Base-by-base conservation (phyloP, 768 basidiomycete species). In the Macrolepiota dolichaula region DNA sequence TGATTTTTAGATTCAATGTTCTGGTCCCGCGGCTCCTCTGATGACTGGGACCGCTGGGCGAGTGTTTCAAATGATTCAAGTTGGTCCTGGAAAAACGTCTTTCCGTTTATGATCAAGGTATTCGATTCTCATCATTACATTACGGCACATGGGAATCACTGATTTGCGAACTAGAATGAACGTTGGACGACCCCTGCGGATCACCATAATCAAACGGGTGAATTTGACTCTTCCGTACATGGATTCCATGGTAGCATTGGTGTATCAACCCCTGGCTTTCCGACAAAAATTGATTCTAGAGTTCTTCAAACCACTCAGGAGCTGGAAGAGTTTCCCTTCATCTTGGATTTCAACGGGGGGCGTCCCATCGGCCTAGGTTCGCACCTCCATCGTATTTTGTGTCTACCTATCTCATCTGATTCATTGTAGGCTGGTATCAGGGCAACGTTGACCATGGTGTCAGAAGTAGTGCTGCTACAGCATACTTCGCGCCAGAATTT, bases 41-140 rank as follows among this genome's bases (percentile, higher is more conserved):
- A 76, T 5, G 84, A 86, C 63, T 87, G 78, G 61, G 79, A 87
- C 63, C 78, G 83, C 59, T 84, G 79, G 70, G 83, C 81, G 0
- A 38, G 65, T 1, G 68, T 81, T 15, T 70, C 75, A 9, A 81
- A 78, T 4, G 81, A 85, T 35, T 59, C 72, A 6, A 74, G 75
- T 10, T 87, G 86, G 86, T 66, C 67, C 3, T 75, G 74, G 74
- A 55, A 64, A 6, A 66, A 64, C 9, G 59, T 77, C 15, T 63
- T 71, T n/a, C 65, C 64, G 46, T 73, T 72, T 53, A 63, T 71
- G 44, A 37, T 54, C 1, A 74, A 71, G 69, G 74, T 71, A 49
- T 13, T n/a, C n/a, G n/a, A n/a, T n/a, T n/a, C n/a, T n/a, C 6
- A 36, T 7, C 15, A 2, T 13, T 9, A 6, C 22, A 29, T 47